phyloP scores from a whole-genome alignment of 139 green algal species.

The Picochlorum sp. region DNA sequence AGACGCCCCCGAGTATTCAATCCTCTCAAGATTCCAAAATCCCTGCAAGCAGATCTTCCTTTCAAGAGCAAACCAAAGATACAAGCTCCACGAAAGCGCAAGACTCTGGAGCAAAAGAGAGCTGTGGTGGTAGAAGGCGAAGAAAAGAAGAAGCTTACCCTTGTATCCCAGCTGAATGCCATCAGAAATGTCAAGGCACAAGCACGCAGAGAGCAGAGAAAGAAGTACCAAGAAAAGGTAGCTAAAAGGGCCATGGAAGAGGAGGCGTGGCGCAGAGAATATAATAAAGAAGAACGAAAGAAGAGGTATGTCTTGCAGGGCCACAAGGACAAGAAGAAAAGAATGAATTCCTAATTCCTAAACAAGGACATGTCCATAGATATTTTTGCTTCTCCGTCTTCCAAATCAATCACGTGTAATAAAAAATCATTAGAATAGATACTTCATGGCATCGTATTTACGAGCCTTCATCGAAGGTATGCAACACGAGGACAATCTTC shows the following conservation, averaged over 20 bases:
- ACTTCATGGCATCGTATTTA: slow-evolving; percentile 39
- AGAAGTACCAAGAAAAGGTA: slow-evolving; percentile 22
- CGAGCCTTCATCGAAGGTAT: slow-evolving; percentile 42
- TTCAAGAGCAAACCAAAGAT: slow-evolving; percentile 95
- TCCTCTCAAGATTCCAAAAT: slow-evolving; percentile 77
- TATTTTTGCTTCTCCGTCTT: too few relatives aligned
- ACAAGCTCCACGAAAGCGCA: slow-evolving; percentile 49
- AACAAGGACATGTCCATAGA: not conserved
- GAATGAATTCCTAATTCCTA: slow-evolving; percentile 14
- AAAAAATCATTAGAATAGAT: not conserved
- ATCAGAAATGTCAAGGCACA: slow-evolving; percentile 83
- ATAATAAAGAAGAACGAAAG: slow-evolving; percentile 59
- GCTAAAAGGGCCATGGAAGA: slow-evolving; percentile 46
- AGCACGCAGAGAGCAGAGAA: slow-evolving; percentile 52
- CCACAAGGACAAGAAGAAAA: slow-evolving; percentile 30
- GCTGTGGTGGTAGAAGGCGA: slow-evolving; percentile 69
- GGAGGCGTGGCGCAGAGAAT: slow-evolving; percentile 36
- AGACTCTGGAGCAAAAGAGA: slow-evolving; percentile 75
- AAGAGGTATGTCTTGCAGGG: slow-evolving; percentile 52
- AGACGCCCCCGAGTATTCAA: slow-evolving; percentile 78
- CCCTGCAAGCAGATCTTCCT: slow-evolving; percentile 75
- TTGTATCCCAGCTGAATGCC: slow-evolving; percentile 86
- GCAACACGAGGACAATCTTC: not conserved
- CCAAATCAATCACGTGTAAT: too few relatives aligned
- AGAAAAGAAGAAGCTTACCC: slow-evolving; percentile 37